phyloP scores from a whole-genome alignment of 345 rosid species.

The Linum trigynum region DNA sequence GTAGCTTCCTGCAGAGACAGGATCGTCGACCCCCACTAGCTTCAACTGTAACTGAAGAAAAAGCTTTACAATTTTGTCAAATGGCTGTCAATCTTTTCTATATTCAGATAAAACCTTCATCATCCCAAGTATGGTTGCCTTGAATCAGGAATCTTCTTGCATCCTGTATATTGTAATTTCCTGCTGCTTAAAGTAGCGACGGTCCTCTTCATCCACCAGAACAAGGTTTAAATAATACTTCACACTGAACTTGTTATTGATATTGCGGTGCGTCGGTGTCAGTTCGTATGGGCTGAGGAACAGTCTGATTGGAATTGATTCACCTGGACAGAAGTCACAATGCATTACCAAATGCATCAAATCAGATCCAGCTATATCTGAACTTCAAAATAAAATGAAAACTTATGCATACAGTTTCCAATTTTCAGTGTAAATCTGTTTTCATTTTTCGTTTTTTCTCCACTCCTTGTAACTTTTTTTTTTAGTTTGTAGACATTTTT shows the following conservation, averaged over 20 bases:
- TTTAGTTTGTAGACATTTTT: not conserved
- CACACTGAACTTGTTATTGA: conserved; percentile 95
- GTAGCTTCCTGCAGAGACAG: too few relatives aligned
- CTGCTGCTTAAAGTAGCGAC: conserved; percentile 94
- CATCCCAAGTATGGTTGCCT: not conserved
- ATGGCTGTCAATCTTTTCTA: not conserved
- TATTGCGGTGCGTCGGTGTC: conserved; percentile 88
- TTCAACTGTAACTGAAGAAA: not conserved
- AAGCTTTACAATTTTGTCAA: not conserved
- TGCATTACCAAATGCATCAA: not conserved
- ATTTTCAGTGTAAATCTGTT: too few relatives aligned
- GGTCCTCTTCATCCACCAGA: conserved; percentile 93
- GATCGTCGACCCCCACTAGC: too few relatives aligned
- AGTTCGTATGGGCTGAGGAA: conserved; percentile 90
- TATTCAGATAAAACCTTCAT: not conserved
- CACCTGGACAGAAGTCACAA: conserved; percentile 42
- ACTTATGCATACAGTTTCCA: too few relatives aligned
- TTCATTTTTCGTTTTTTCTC: too few relatives aligned
- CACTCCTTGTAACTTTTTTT: not conserved
- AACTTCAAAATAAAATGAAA: too few relatives aligned
- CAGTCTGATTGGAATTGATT: conserved; percentile 91
- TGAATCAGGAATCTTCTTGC: conserved; percentile 45
- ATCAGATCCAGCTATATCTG: too few relatives aligned
- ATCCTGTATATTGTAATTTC: conserved; percentile 85
- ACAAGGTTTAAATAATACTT: conserved; percentile 94